Evolutionary conservation across 1,139 yeast species (phyloP), one percentile per base, ranked within the genome.

Genomic region (Saccharomyces hybrid): DNA sequence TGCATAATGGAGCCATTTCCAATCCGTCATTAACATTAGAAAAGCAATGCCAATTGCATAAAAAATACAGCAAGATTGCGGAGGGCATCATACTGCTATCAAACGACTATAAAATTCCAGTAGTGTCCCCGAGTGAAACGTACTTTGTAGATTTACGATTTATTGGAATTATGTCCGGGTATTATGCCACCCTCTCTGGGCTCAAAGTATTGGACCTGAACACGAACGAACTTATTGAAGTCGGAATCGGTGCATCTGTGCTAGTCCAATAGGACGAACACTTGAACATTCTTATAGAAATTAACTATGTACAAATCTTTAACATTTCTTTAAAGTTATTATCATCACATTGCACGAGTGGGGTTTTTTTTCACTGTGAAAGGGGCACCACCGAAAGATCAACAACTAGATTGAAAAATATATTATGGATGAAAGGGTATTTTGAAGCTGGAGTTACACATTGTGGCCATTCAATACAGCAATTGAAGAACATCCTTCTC

Each of bases 71-170:
- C 24, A 60, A 64, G 54, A 58, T 56, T 2, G 55, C 64, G n/a
- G 66, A 66, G 49, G 70, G 71, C 2, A 59, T 70, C 2, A 64
- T 70, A 2, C 55, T 70, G 12, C 57, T 69, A 3, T 63, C 71
- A 2, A 69, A 69, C 51, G 73, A 70, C 50, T 66, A 62, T 54
- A 68, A 66, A 52, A 55, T 69, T 4, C 70, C 71, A 2, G 53
- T 64, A 2, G 60, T 69, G 9, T 60, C 58, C 7, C 65, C 69
- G 7, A 61, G 61, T 26, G 68, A 66, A 34, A 64, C 71, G 6
- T 61, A 60, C 54, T 60, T 64, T 34, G 64, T 63, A 4, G 66
- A 63, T 14, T 56, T 70, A 47, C 60, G 62, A 28, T 63, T 68
- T 49, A 62, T 69, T 21, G 70, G 67, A 2, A 60, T 69, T 11